A percentile compares a stretch with the other conserved stretches of the same genome.
Conservation (phyloP, 208 protist genomes). For the Leishmania arabica region DNA sequence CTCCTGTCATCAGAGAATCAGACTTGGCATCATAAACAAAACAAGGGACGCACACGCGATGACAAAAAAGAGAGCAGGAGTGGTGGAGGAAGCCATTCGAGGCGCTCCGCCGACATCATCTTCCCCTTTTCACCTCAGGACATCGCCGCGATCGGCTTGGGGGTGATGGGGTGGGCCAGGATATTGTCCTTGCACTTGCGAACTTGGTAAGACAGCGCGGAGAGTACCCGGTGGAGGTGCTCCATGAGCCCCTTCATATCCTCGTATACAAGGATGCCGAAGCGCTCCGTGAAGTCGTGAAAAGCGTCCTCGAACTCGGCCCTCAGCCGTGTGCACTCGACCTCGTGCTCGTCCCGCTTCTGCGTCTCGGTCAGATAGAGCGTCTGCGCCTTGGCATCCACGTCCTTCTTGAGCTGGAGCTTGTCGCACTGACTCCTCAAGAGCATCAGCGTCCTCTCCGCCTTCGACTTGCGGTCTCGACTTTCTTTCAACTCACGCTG, state of each 20-base stretch:
- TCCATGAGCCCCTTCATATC: constrained; percentile 24
- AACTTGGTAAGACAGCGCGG: constrained; percentile 37
- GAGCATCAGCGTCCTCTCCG: constrained; percentile 12
- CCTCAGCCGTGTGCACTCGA: constrained; percentile 28
- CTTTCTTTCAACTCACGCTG: constrained; percentile 20
- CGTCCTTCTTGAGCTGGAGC: constrained; percentile 22
- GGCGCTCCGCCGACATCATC: not conserved
- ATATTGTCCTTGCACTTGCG: constrained; percentile 36
- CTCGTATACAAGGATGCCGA: constrained; percentile 18
- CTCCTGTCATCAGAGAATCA: too few relatives aligned
- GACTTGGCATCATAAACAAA: not conserved
- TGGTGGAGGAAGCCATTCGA: not conserved
- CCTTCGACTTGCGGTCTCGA: constrained; percentile 25
- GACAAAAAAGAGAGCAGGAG: not conserved
- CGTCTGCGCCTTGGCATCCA: constrained; percentile 8
- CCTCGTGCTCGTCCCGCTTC: constrained; percentile 18
- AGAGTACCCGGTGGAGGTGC: constrained; percentile 25
- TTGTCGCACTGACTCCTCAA: constrained; percentile 24
- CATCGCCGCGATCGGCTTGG: not conserved
- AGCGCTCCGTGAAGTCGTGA: constrained; percentile 11
- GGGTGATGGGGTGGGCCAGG: not conserved
- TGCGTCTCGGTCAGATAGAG: constrained; percentile 15
- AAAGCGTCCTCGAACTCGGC: constrained; percentile 36
- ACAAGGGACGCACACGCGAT: not conserved
- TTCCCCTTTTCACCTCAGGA: not conserved